Evolutionary conservation across 2,329 filamentous ascomycete species (phyloP), one percentile per base, ranked within the genome.

Genomic region (Pseudohalonectria lignicola): DNA sequence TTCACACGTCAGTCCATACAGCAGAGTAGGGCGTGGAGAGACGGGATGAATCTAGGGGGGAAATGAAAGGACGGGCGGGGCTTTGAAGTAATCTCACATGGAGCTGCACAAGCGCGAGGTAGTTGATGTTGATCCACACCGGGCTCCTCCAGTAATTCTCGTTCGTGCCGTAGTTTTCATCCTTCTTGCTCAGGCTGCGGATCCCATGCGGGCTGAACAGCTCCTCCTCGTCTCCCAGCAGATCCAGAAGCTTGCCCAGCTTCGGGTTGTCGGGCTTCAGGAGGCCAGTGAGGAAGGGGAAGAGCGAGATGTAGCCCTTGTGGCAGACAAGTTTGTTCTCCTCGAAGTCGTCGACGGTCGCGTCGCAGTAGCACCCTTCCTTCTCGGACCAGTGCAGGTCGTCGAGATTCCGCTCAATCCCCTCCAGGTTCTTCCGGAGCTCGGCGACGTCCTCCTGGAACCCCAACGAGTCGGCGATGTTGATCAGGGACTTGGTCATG

Each of bases 131-230:
- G 53, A 96, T 83, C 90, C 90, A 96, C 18, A 96, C 74, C 0
- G 92, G 87, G 46, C 86, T 84, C 44, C 87, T 76, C 90, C 92
- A 98, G 66, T 98, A 98, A 60, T 98, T 95, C 65, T 98, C 92
- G 2, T 71, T 85, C 0, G 87, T 94, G 30, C 82, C 86, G 57
- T 95, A 96, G 43, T 86, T 75, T 51, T 81, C 69, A 52, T 90
- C 82, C 50, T 77, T 76, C 62, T 82, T 82, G 62, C 87, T 94
- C 57, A 98, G 60, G 60, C 87, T 94, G 43, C 90, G 74, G 44
- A 98, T 74, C n/a, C 92, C 92, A 50, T 84, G 79, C 2, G 80
- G 72, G 53, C 83, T 94, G 78, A 88, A 96, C n/a, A 98, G 67
- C 53, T 95, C 81, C 4, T 87, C 73, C 46, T 86, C 78, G 51